Evolutionary conservation across 805 yeast genomes (phyloP).

Genomic region (Saccharomyces mikatae): DNA sequence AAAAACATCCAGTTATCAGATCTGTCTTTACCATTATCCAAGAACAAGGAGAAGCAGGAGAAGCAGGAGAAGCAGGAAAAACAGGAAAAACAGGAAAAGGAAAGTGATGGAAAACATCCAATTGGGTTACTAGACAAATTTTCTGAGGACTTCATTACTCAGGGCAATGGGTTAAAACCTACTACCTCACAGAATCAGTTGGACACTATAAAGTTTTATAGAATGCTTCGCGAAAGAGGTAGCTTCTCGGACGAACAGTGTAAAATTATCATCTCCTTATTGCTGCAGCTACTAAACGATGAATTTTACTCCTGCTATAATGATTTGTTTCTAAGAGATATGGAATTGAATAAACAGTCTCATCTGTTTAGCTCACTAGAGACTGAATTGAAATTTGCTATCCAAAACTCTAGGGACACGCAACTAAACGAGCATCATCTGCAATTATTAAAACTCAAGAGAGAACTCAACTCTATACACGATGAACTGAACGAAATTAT

Average conservation of each 20-base stretch:
- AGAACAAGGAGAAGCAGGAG: background rate
- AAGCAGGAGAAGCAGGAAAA: background rate
- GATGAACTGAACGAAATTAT: slow-evolving; percentile 67
- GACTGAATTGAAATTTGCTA: slow-evolving; percentile 74
- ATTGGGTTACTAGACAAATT: slow-evolving; percentile 20
- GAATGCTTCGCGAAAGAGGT: slow-evolving; percentile 9
- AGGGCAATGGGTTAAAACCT: slow-evolving; percentile 23
- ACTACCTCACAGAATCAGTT: slow-evolving; percentile 27
- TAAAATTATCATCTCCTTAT: slow-evolving; percentile 24
- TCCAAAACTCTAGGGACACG: slow-evolving; percentile 60
- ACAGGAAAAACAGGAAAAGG: background rate
- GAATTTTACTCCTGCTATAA: slow-evolving; percentile 39
- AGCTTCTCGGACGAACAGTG: slow-evolving; percentile 22
- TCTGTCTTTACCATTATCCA: too few relatives aligned
- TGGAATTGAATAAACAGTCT: slow-evolving; percentile 78
- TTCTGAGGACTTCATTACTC: slow-evolving; percentile 25
- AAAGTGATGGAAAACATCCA: background rate
- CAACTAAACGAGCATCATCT: slow-evolving; percentile 61
- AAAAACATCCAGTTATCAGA: background rate
- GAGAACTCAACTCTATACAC: slow-evolving; percentile 62
- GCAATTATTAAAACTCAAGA: slow-evolving; percentile 58
- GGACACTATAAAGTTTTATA: slow-evolving; percentile 20
- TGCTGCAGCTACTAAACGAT: slow-evolving; percentile 30
- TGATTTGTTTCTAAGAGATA: slow-evolving; percentile 28
- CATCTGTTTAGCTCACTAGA: slow-evolving; percentile 89